phyloP scores from a whole-genome alignment of 169 alveolate genomes.

The Sarcocystis neurona region DNA sequence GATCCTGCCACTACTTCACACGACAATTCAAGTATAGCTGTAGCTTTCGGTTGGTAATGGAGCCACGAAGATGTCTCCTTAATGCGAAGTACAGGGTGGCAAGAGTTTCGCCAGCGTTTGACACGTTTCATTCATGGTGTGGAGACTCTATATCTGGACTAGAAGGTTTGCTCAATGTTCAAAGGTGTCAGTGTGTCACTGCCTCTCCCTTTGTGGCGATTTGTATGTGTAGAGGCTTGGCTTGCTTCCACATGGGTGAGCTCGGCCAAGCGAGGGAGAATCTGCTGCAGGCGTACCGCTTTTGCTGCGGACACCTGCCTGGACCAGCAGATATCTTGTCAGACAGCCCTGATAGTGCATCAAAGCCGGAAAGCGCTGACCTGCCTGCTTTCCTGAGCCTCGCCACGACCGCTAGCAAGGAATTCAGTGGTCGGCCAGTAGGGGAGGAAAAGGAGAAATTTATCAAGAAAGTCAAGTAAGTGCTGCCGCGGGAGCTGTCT shows the following conservation, averaged over 20 bases:
- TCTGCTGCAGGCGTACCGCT: neutral
- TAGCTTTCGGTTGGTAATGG: neutral
- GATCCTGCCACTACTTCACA: too few relatives aligned
- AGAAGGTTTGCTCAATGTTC: neutral
- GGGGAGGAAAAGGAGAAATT: conserved; percentile 10
- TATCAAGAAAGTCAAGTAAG: conserved; percentile 17
- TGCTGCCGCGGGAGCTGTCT: neutral
- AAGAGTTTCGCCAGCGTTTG: neutral
- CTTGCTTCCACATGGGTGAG: conserved; percentile 21
- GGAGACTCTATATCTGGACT: neutral
- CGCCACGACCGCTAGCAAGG: neutral
- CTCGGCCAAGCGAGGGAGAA: conserved; percentile 3
- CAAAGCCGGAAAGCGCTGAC: neutral
- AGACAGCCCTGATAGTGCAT: neutral
- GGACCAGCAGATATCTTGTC: neutral
- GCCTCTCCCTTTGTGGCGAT: too few relatives aligned
- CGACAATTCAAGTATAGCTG: too few relatives aligned
- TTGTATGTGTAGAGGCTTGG: neutral
- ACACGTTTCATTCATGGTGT: neutral
- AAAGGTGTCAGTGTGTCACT: too few relatives aligned
- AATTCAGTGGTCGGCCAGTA: neutral
- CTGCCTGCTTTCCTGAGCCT: neutral
- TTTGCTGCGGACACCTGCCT: neutral
- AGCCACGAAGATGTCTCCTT: neutral
- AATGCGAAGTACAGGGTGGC: neutral